A percentile compares a stretch with the other conserved stretches of the same genome.
phyloP scores from a whole-genome alignment of 148 eudicot species.

The Persicaria tinctoria region DNA sequence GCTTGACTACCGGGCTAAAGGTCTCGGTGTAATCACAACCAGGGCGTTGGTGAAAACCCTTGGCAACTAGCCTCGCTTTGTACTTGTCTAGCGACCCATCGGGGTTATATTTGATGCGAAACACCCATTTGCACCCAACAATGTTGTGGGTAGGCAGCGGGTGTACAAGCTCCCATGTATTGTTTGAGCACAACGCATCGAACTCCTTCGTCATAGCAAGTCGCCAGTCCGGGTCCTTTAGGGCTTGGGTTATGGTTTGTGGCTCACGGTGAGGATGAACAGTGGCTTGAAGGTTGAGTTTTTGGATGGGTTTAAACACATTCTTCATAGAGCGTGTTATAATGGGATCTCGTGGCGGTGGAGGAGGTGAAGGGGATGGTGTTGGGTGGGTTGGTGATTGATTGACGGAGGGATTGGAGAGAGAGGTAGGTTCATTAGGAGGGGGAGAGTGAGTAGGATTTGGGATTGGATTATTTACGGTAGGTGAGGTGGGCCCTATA shows the following conservation, averaged over 20 bases:
- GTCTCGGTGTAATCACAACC: background rate
- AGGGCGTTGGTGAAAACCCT: background rate
- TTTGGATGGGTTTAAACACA: constrained; percentile 1
- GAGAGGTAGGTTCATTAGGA: no score
- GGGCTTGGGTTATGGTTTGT: background rate
- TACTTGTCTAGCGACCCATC: constrained; percentile 11
- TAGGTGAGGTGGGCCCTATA: background rate
- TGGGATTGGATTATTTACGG: background rate
- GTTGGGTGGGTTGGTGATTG: background rate
- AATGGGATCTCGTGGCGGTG: background rate
- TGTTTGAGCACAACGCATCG: background rate
- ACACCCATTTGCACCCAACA: constrained; percentile 14
- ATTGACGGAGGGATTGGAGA: background rate
- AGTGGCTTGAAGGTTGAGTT: background rate
- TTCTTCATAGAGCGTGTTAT: background rate
- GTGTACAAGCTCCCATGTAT: constrained; percentile 8
- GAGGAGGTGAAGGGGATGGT: background rate
- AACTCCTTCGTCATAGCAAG: background rate
- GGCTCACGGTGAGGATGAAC: background rate
- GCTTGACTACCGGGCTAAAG: background rate
- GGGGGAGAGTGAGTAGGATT: background rate
- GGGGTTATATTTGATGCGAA: background rate
- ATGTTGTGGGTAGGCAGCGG: background rate
- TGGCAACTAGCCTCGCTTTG: background rate
- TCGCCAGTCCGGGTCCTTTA: constrained; percentile 1